Evolutionary conservation across 1,284 basidiomycete genomes (phyloP).

Genomic region (Naganishia cerealis): DNA sequence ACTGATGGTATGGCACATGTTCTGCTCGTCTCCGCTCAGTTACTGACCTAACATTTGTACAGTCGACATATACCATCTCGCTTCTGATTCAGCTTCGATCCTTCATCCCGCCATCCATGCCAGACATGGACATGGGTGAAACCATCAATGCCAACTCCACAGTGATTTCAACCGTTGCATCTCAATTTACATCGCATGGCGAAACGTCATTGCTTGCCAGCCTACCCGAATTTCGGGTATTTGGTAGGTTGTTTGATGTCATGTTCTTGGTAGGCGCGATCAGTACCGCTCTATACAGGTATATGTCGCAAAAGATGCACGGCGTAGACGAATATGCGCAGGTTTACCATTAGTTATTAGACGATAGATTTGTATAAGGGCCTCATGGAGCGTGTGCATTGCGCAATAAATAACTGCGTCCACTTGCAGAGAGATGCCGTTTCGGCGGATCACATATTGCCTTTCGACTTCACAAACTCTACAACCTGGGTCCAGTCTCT

Average conservation of each 20-base stretch:
- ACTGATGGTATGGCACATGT: conserved; percentile 47
- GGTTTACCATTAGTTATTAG: conserved; percentile 16
- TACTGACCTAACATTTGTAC: neutral
- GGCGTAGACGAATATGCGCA: conserved; percentile 35
- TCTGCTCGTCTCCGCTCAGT: neutral
- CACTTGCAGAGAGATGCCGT: conserved; percentile 9
- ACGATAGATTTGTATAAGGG: conserved; percentile 22
- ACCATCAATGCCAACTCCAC: conserved; percentile 31
- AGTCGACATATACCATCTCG: conserved; percentile 53
- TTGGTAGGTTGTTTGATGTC: conserved; percentile 53
- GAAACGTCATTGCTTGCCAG: conserved; percentile 47
- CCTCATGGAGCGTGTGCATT: conserved; percentile 9
- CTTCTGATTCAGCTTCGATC: conserved; percentile 53
- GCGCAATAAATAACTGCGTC: neutral
- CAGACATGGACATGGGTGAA: conserved; percentile 35
- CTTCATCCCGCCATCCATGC: conserved; percentile 43
- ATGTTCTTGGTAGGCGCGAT: conserved; percentile 50
- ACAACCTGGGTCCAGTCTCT: conserved; percentile 50
- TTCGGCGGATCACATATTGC: neutral
- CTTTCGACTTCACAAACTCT: conserved; percentile 48
- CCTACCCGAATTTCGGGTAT: conserved; percentile 53
- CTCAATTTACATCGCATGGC: conserved; percentile 18
- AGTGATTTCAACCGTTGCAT: neutral
- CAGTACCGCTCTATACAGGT: conserved; percentile 45
- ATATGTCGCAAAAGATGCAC: conserved; percentile 46